Evolutionary conservation across 257 asterid genomes (phyloP).

Genomic region (Cinchona pubescens): DNA sequence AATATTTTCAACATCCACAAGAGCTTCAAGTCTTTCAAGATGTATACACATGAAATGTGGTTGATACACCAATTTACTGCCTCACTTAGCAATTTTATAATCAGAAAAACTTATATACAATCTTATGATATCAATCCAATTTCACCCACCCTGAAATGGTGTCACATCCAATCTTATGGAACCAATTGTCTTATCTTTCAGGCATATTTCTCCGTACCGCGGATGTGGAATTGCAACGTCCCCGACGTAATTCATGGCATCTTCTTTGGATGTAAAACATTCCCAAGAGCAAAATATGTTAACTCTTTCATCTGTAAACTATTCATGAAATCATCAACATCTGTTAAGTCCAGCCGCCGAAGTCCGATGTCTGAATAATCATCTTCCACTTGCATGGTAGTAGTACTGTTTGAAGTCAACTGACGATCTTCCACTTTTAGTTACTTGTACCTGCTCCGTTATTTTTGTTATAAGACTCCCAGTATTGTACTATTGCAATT

Average conservation of each 20-base stretch:
- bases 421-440: neutral
- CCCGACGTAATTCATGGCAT: constrained; percentile 35
- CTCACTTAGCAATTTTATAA: no score
- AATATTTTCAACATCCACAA: no score
- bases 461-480: neutral
- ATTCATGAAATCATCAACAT: constrained; percentile 57
- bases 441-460: neutral
- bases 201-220: constrained; percentile 60
- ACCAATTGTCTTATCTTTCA: constrained; percentile 49
- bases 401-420: neutral
- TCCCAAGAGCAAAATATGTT: constrained; percentile 66
- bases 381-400: no score
- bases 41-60: no score
- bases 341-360: constrained; percentile 51
- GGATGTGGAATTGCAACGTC: constrained; percentile 36
- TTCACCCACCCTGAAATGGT: no score
- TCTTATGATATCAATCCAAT: no score
- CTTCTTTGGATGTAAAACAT: no score
- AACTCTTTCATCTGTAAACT: constrained; percentile 60
- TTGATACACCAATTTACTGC: no score
- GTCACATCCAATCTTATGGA: no score
- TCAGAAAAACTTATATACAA: no score
- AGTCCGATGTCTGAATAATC: constrained; percentile 45
- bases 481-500: no score
- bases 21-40: no score